A percentile compares a stretch with the other conserved stretches of the same genome.
Evolutionary conservation across 2,329 filamentous ascomycete genomes (phyloP).

Genomic region (Exserohilum rostratum): DNA sequence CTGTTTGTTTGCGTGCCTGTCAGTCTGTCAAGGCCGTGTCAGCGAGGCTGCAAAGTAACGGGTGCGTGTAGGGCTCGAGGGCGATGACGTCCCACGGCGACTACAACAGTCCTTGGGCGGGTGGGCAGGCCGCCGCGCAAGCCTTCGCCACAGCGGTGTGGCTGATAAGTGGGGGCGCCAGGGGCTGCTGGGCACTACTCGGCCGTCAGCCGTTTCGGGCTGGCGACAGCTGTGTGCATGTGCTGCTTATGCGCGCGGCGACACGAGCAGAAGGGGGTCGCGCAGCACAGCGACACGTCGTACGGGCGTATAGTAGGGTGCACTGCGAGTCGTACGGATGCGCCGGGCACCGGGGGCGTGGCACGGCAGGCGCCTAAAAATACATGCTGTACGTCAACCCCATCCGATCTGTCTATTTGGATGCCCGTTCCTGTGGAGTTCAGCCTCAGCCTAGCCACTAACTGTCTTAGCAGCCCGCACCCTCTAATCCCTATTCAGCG

Average conservation of each 20-base stretch:
- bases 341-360: background rate
- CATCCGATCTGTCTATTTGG: background rate
- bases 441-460: slow-evolving; percentile 15
- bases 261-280: no score
- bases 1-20: no score
- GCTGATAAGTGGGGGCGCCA: slow-evolving; percentile 8
- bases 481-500: background rate
- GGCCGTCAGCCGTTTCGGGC: slow-evolving; percentile 16
- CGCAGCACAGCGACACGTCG: no score
- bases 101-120: no score
- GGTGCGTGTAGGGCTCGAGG: background rate
- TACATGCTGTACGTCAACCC: slow-evolving; percentile 1
- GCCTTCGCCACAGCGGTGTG: slow-evolving; percentile 9
- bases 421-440: slow-evolving; percentile 8
- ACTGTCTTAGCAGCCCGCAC: background rate
- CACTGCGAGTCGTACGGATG: no score
- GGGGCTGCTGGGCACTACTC: slow-evolving; percentile 7
- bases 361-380: slow-evolving; percentile 15
- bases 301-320: no score
- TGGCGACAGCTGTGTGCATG: background rate
- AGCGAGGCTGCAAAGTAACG: background rate
- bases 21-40: background rate
- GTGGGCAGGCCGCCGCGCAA: no score
- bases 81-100: background rate
- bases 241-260: no score